Conservation (phyloP, 129 eudicot species). For the Sambucus nigra region DNA sequence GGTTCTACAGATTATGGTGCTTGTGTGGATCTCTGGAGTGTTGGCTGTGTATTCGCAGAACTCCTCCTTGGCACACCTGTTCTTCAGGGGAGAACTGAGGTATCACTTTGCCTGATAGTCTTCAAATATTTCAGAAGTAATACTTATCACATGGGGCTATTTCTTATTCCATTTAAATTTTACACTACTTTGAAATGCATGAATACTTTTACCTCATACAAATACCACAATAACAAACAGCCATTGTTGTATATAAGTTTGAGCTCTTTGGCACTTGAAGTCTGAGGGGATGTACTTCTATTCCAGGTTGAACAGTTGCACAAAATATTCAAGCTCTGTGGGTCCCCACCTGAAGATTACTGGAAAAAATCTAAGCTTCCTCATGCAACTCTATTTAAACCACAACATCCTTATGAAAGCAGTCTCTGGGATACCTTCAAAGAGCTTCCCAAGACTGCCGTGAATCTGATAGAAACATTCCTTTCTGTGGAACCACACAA, state of each 20-base stretch:
- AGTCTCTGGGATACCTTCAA: slow-evolving; percentile 32
- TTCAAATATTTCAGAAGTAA: neutral
- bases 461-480: slow-evolving; percentile 32
- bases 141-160: too few species aligned
- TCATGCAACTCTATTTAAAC: slow-evolving; percentile 53
- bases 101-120: slow-evolving; percentile 16
- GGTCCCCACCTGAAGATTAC: slow-evolving; percentile 57
- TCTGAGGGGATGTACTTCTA: too few species aligned
- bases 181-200: too few species aligned
- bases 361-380: slow-evolving; percentile 55
- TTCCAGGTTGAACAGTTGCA: slow-evolving; percentile 55
- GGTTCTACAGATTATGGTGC: slow-evolving; percentile 81
- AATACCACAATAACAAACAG: too few species aligned
- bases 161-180: too few species aligned
- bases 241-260: too few species aligned
- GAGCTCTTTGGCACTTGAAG: too few species aligned
- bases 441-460: slow-evolving; percentile 33
- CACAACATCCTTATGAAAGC: slow-evolving; percentile 49
- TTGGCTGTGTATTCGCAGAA: slow-evolving; percentile 90
- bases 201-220: too few species aligned
- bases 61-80: slow-evolving; percentile 68
- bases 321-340: slow-evolving; percentile 57
- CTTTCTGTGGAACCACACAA: slow-evolving; percentile 42
- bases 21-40: slow-evolving; percentile 88
- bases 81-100: slow-evolving; percentile 98